Conservation (phyloP, 2,329 filamentous ascomycete genomes). For the Fusarium keratoplasticum region DNA sequence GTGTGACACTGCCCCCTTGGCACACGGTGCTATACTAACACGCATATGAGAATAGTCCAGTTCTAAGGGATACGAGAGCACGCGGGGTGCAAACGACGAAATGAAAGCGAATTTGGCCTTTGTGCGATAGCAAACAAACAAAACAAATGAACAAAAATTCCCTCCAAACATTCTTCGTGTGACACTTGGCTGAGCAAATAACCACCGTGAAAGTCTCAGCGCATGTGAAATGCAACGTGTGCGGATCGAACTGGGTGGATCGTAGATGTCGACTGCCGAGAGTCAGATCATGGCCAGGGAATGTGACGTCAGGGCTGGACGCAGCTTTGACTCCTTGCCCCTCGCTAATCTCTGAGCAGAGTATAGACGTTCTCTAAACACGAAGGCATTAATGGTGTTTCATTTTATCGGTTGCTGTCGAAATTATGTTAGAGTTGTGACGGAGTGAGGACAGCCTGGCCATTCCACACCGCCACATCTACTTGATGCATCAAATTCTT, state of each 20-base stretch:
- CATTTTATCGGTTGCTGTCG: not conserved
- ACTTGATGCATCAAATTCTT: not conserved
- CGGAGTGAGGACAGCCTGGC: not conserved
- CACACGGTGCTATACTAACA: not conserved
- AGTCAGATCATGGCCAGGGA: not conserved
- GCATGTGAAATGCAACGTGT: not conserved
- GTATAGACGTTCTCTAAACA: not conserved
- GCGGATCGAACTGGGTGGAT: not conserved
- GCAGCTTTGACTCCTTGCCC: not conserved
- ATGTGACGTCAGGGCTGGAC: not conserved
- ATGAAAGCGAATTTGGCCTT: not conserved
- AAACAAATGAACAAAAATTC: not conserved
- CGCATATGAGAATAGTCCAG: not conserved
- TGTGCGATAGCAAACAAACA: not conserved
- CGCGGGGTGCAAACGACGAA: not conserved
- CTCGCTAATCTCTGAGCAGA: not conserved
- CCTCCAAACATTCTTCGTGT: not conserved
- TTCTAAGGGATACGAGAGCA: not conserved
- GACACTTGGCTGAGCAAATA: not conserved
- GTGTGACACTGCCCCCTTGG: not conserved
- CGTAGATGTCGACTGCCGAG: not conserved
- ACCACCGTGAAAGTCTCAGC: not conserved
- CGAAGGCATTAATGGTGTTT: not conserved
- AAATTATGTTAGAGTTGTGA: not conserved
- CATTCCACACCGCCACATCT: not conserved